phyloP scores from a whole-genome alignment of 139 green algal species.

The Coccomyxa sp. region DNA sequence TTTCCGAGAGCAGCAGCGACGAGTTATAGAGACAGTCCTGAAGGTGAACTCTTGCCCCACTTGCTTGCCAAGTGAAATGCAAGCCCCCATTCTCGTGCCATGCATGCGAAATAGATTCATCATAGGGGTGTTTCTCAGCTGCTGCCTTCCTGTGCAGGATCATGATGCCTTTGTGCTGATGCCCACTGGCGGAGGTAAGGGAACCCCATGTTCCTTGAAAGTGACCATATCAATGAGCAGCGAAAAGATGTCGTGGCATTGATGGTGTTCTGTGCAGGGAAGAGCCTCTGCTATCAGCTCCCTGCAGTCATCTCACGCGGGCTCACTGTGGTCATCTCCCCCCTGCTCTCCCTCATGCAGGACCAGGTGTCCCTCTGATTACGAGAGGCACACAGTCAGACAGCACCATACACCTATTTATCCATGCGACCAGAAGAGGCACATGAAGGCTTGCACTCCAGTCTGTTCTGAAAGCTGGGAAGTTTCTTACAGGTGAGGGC shows the following conservation, averaged over 20 bases:
- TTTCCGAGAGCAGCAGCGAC: conserved; percentile 56
- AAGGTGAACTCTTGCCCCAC: neutral
- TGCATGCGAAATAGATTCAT: too few species aligned
- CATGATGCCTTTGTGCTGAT: conserved; percentile 89
- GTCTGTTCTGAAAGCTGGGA: neutral
- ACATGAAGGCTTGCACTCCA: neutral
- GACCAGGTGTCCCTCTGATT: conserved; percentile 65
- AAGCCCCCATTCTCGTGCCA: too few species aligned
- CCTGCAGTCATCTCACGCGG: conserved; percentile 71
- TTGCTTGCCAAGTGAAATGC: neutral
- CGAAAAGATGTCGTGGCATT: neutral
- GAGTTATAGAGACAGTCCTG: conserved; percentile 68
- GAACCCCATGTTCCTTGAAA: neutral
- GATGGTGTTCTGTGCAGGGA: conserved; percentile 29
- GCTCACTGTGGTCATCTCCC: conserved; percentile 89
- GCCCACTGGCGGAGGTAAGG: conserved; percentile 78
- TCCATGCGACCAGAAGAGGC: neutral
- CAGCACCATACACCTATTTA: neutral
- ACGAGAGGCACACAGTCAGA: neutral
- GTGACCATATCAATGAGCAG: neutral
- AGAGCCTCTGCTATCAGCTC: conserved; percentile 88
- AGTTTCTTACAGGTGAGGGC: conserved; percentile 42
- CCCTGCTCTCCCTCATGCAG: conserved; percentile 93
- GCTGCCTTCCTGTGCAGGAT: conserved; percentile 27
- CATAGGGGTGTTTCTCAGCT: too few species aligned